Evolutionary conservation across 2,329 filamentous ascomycete species (phyloP).

Genomic region (Trichoderma sp.): DNA sequence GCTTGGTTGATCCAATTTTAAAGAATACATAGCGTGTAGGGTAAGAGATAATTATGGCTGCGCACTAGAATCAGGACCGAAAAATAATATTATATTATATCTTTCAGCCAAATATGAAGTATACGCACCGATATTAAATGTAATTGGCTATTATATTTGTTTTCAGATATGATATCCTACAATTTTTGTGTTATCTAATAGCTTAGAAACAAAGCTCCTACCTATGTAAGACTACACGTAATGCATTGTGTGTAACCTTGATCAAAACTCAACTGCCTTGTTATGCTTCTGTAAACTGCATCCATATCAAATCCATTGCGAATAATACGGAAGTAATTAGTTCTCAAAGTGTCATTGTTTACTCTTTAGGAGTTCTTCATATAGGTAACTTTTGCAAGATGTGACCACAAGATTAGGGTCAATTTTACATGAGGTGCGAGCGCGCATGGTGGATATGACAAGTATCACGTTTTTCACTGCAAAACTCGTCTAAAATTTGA

Average conservation of each 20-base stretch:
- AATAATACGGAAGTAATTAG: neutral
- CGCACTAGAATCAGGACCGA: rapidly evolving
- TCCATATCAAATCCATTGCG: neutral
- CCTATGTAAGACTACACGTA: neutral
- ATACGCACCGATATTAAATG: neutral
- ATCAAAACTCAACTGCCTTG: neutral
- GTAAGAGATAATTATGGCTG: neutral
- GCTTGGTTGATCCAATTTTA: constrained; percentile 19
- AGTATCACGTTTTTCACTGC: rapidly evolving
- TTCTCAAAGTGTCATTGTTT: neutral
- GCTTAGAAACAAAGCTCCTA: neutral
- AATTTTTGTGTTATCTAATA: neutral
- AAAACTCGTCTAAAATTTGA: neutral
- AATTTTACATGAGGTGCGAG: neutral
- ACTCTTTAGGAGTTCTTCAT: neutral
- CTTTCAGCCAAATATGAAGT: neutral
- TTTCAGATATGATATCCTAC: neutral
- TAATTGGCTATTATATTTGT: neutral
- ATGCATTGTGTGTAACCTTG: neutral
- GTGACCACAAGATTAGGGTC: neutral
- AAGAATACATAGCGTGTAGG: neutral
- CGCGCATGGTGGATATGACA: neutral
- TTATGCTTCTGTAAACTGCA: neutral
- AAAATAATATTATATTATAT: neutral
- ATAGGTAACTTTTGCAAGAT: neutral